Percentiles rank a stretch among this genome's conserved stretches.
phyloP scores from a whole-genome alignment of 352 stramenopile genomes.

The Phytophthora agathidicida region DNA sequence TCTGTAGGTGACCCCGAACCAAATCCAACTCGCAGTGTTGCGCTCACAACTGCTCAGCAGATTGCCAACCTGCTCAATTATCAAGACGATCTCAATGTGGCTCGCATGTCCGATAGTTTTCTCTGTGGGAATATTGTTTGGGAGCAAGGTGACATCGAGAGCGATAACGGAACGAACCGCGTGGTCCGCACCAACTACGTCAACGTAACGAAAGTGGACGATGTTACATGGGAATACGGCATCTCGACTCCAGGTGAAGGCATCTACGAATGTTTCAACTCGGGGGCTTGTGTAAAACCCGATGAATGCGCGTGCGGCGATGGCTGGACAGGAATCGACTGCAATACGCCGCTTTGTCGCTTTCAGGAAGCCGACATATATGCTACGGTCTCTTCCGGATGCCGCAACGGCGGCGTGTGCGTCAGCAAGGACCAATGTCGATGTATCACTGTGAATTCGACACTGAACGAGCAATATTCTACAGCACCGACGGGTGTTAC shows the following conservation, averaged over 20 bases:
- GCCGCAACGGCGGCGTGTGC: constrained; percentile 94
- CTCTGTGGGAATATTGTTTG: constrained; percentile 92
- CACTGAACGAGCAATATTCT: constrained; percentile 79
- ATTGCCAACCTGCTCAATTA: constrained; percentile 61
- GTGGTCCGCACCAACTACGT: constrained; percentile 91
- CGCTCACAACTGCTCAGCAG: constrained; percentile 38
- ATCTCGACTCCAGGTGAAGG: constrained; percentile 82
- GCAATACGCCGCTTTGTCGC: constrained; percentile 93
- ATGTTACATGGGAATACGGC: constrained; percentile 76
- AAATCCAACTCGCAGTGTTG: constrained; percentile 45
- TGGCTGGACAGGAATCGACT: constrained; percentile 94
- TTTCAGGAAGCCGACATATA: constrained; percentile 56
- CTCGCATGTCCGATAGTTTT: constrained; percentile 57
- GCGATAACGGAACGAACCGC: constrained; percentile 47
- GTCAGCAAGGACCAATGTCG: constrained; percentile 91
- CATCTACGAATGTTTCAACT: constrained; percentile 95
- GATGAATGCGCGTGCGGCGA: constrained; percentile 93
- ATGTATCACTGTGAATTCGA: constrained; percentile 90
- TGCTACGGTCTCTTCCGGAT: constrained; percentile 78
- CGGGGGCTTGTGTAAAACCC: constrained; percentile 91
- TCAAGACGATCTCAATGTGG: constrained; percentile 62
- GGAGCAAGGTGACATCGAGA: constrained; percentile 93
- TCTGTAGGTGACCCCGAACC: constrained; percentile 64
- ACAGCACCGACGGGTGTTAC: constrained; percentile 85
- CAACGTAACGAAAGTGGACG: constrained; percentile 88